Percentiles rank a stretch among this genome's conserved stretches.
These are phyloP conservation scores for Nissolia schottii DNA, from an alignment of 306 rosid species.

Conservation along the genomic window DNA sequence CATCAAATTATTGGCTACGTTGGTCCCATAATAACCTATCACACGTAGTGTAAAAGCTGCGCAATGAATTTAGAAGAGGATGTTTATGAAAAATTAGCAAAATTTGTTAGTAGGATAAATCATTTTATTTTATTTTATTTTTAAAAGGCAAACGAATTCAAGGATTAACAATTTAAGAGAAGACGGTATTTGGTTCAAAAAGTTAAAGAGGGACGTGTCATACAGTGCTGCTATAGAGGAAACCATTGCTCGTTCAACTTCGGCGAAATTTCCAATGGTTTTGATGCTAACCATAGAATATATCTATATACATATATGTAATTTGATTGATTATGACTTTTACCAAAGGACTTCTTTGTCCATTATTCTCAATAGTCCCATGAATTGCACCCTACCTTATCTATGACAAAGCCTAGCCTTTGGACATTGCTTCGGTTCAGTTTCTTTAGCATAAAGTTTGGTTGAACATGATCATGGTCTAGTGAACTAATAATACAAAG, in stretches of 20 bases:
- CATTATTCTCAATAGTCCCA: neutral
- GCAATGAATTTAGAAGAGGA: too few relatives aligned
- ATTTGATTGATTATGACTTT: neutral
- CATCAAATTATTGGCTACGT: neutral
- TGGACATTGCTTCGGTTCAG: neutral
- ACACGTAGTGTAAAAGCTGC: neutral
- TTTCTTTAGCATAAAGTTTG: neutral
- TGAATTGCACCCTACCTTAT: neutral
- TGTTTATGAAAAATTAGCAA: too few relatives aligned
- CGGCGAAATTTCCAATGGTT: constrained; percentile 30
- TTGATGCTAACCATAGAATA: neutral
- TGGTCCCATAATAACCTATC: neutral
- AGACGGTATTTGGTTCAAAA: neutral
- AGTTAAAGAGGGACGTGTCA: constrained; percentile 15
- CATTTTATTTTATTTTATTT: too few relatives aligned
- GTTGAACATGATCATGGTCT: neutral
- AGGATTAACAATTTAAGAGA: neutral
- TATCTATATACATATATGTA: too few relatives aligned
- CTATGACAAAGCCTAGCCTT: neutral
- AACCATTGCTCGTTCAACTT: neutral
- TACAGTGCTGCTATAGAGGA: neutral
- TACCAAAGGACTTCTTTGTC: neutral
- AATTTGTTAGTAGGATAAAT: too few relatives aligned
- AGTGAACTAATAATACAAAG: neutral
- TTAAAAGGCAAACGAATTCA: neutral